phyloP scores from a whole-genome alignment of 306 rosid genomes.

The Alnus rubra region DNA sequence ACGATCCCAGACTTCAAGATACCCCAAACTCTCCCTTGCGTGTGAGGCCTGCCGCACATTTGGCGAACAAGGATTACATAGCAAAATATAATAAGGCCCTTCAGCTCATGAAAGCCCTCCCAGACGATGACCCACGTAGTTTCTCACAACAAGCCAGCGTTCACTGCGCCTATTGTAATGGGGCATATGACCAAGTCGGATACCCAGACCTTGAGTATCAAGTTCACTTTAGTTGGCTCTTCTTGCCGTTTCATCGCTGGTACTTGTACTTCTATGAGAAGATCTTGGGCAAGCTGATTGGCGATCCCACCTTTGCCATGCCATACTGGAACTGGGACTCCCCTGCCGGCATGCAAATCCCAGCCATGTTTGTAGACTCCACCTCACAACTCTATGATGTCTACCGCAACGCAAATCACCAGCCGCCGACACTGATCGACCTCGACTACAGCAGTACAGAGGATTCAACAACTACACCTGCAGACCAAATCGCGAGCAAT shows the following conservation, averaged over 20 bases:
- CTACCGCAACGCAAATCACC: slow-evolving; percentile 43
- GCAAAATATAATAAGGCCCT: slow-evolving; percentile 57
- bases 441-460: slow-evolving; percentile 33
- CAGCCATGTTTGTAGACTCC: slow-evolving; percentile 33
- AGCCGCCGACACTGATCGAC: slow-evolving; percentile 56
- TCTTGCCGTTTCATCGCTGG: slow-evolving; percentile 80
- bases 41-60: slow-evolving; percentile 64
- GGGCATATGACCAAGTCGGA: slow-evolving; percentile 66
- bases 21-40: slow-evolving; percentile 27
- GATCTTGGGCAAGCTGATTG: slow-evolving; percentile 63
- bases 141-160: slow-evolving; percentile 68
- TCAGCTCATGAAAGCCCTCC: slow-evolving; percentile 64
- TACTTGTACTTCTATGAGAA: slow-evolving; percentile 74
- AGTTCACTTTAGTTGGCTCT: slow-evolving; percentile 77
- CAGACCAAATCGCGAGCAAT: slow-evolving; percentile 34
- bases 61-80: slow-evolving; percentile 39
- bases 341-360: slow-evolving; percentile 62
- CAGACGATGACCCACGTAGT: slow-evolving; percentile 62
- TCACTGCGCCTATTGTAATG: slow-evolving; percentile 88
- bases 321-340: slow-evolving; percentile 87
- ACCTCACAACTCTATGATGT: slow-evolving; percentile 57
- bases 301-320: slow-evolving; percentile 59
- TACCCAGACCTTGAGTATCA: slow-evolving; percentile 63
- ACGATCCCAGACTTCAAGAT: slow-evolving; percentile 46
- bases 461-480: background rate